Evolutionary conservation across 306 rosid genomes (phyloP).

Genomic region (Rosa multiflora): DNA sequence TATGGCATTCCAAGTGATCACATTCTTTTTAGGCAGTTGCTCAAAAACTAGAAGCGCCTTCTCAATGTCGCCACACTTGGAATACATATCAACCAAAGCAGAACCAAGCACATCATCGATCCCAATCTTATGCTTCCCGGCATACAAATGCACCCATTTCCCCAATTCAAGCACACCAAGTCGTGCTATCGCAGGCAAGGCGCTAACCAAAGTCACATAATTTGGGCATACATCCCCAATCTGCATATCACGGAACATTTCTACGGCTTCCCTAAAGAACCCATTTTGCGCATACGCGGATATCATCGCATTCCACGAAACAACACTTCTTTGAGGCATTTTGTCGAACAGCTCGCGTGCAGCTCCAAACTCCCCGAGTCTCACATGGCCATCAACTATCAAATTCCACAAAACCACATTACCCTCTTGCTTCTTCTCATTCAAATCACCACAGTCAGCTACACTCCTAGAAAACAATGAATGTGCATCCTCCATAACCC

Average conservation of each 20-base stretch:
- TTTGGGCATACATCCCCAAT: slow-evolving; percentile 46
- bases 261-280: slow-evolving; percentile 51
- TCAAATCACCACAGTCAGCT: slow-evolving; percentile 22
- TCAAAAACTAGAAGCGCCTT: slow-evolving; percentile 75
- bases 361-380: slow-evolving; percentile 45
- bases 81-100: slow-evolving; percentile 75
- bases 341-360: slow-evolving; percentile 55
- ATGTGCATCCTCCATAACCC: slow-evolving; percentile 52
- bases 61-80: slow-evolving; percentile 71
- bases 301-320: slow-evolving; percentile 76
- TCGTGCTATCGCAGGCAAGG: slow-evolving; percentile 64
- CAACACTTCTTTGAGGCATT: slow-evolving; percentile 66
- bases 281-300: slow-evolving; percentile 74
- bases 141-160: slow-evolving; percentile 74
- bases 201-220: slow-evolving; percentile 69
- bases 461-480: slow-evolving; percentile 49
- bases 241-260: slow-evolving; percentile 61
- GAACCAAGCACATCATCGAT: slow-evolving; percentile 75
- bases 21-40: slow-evolving; percentile 50
- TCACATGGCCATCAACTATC: slow-evolving; percentile 61
- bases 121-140: slow-evolving; percentile 42
- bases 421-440: slow-evolving; percentile 48
- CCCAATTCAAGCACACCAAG: slow-evolving; percentile 74
- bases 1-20: slow-evolving; percentile 68
- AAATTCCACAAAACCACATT: slow-evolving; percentile 72